phyloP scores from a whole-genome alignment of 345 rosid species.

The Acer campestre region DNA sequence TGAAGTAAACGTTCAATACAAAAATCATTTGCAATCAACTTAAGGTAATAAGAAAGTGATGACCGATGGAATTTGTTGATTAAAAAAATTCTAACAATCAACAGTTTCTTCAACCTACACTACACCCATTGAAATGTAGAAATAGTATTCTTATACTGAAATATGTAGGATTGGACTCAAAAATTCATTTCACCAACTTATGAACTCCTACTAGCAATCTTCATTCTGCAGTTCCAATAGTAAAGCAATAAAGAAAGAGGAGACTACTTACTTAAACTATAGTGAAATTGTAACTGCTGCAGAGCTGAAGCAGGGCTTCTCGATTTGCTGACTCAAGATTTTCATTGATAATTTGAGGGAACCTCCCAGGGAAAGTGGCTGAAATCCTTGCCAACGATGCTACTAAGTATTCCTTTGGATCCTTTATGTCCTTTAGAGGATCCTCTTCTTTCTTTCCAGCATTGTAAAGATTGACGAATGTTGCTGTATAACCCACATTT shows the following conservation, averaged over 20 bases:
- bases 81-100: not conserved
- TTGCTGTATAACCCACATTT: slow-evolving; percentile 74
- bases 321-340: slow-evolving; percentile 77
- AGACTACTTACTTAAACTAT: slow-evolving; percentile 63
- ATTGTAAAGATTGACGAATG: slow-evolving; percentile 41
- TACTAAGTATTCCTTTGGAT: too few relatives aligned
- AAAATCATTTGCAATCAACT: too few relatives aligned
- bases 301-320: slow-evolving; percentile 68
- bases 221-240: not conserved
- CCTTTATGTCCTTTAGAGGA: too few relatives aligned
- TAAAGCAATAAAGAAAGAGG: not conserved
- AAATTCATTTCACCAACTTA: too few relatives aligned
- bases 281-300: slow-evolving; percentile 54
- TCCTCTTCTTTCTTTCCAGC: too few relatives aligned
- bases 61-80: too few relatives aligned
- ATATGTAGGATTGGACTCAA: too few relatives aligned
- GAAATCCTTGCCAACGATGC: slow-evolving; percentile 30
- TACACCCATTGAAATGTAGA: not conserved
- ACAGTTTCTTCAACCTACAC: not conserved
- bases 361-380: slow-evolving; percentile 70
- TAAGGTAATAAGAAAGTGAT: too few relatives aligned
- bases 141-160: not conserved
- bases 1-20: too few relatives aligned
- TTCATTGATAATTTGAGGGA: slow-evolving; percentile 66
- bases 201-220: not conserved